Conservation (phyloP, 1,139 yeast genomes). For the Eremothecium gossypii region DNA sequence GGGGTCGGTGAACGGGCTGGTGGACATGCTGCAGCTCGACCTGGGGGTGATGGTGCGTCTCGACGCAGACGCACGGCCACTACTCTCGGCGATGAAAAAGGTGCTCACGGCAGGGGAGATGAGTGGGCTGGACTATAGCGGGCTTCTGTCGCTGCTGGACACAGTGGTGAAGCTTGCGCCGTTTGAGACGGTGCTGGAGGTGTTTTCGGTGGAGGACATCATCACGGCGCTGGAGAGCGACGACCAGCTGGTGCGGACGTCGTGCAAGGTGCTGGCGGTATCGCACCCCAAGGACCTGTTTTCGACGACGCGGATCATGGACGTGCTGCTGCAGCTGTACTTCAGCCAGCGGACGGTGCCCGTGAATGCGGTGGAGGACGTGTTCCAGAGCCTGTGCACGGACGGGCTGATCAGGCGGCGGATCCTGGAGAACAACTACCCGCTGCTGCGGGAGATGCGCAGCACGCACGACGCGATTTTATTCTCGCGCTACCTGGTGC, state of each 20-base stretch:
- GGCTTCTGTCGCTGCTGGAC: slow-evolving; percentile 24
- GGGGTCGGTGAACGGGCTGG: slow-evolving; percentile 10
- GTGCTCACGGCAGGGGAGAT: slow-evolving; percentile 8
- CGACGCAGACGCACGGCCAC: slow-evolving; percentile 10
- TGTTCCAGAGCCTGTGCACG: slow-evolving; percentile 16
- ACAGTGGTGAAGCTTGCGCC: slow-evolving; percentile 19
- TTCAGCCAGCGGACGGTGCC: slow-evolving; percentile 19
- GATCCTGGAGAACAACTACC: slow-evolving; percentile 21
- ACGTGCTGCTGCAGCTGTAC: slow-evolving; percentile 18
- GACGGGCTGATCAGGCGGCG: slow-evolving; percentile 28
- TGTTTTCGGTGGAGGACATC: slow-evolving; percentile 26
- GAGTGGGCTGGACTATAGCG: slow-evolving; percentile 18
- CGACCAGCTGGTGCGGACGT: slow-evolving; percentile 22
- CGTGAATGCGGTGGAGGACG: slow-evolving; percentile 27
- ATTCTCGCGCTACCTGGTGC: slow-evolving; percentile 24
- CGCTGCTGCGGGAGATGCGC: slow-evolving; percentile 15
- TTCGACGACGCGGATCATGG: slow-evolving; percentile 26
- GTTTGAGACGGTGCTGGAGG: slow-evolving; percentile 26
- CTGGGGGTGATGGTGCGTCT: slow-evolving; percentile 12
- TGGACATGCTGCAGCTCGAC: slow-evolving; percentile 17
- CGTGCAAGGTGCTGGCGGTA: slow-evolving; percentile 26
- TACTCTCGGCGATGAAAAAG: slow-evolving; percentile 16
- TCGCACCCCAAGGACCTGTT: slow-evolving; percentile 31
- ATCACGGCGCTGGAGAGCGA: slow-evolving; percentile 27
- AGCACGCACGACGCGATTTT: slow-evolving; percentile 13